phyloP scores from a whole-genome alignment of 2,329 filamentous ascomycete genomes.

The Fusarium sp. region DNA sequence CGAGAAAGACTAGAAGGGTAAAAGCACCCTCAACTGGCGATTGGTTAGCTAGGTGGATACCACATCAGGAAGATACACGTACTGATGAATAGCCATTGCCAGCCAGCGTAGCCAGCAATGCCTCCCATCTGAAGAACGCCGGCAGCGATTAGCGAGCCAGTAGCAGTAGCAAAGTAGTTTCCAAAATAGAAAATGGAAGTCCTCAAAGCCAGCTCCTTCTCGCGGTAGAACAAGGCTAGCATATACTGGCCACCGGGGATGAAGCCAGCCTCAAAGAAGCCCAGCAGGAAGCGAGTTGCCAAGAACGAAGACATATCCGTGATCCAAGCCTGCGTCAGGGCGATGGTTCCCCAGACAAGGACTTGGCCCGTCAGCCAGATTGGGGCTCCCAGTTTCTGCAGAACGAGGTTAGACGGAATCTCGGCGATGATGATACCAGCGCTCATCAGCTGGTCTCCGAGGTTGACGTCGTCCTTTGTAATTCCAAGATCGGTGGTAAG shows the following conservation, averaged over 20 bases:
- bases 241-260: conserved; percentile 35
- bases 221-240: conserved; percentile 25
- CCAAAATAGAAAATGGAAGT: conserved; percentile 36
- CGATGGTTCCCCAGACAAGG: conserved; percentile 31
- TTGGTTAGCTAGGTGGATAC: background rate
- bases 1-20: conserved; percentile 30
- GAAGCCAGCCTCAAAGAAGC: conserved; percentile 28
- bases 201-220: conserved; percentile 25
- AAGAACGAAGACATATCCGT: conserved; percentile 26
- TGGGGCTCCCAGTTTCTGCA: conserved; percentile 30
- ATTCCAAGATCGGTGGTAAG: conserved; percentile 61
- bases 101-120: conserved; percentile 19
- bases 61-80: accelerated
- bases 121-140: conserved; percentile 37
- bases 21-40: conserved; percentile 26
- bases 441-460: conserved; percentile 60
- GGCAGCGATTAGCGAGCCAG: conserved; percentile 25
- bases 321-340: conserved; percentile 28
- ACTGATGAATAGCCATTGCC: conserved; percentile 38
- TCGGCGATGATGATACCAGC: conserved; percentile 61
- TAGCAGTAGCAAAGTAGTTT: conserved; percentile 37
- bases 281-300: conserved; percentile 31
- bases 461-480: conserved; percentile 61
- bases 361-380: conserved; percentile 37
- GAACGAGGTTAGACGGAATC: conserved; percentile 36